A percentile compares a stretch with the other conserved stretches of the same genome.
Evolutionary conservation across 805 yeast species (phyloP).

Genomic region (Saturnispora galanensis): DNA sequence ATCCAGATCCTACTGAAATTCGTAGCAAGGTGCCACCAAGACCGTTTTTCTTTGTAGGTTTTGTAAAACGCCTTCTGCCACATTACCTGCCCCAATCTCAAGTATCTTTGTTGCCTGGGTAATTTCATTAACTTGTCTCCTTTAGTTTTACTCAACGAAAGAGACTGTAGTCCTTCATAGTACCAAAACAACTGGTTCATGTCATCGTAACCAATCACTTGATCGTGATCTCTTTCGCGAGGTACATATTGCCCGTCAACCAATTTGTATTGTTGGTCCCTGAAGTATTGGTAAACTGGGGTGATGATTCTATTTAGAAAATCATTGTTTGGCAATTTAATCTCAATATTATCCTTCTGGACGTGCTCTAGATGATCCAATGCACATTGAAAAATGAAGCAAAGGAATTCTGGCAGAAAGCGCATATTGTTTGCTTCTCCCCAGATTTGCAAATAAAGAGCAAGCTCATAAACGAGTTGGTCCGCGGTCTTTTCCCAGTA

Average conservation of each 20-base stretch:
- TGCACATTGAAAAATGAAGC: constrained; percentile 50
- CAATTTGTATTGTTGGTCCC: constrained; percentile 57
- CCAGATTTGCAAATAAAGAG: constrained; percentile 57
- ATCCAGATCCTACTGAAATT: constrained; percentile 47
- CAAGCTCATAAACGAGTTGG: constrained; percentile 58
- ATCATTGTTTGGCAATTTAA: constrained; percentile 16
- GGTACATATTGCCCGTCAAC: constrained; percentile 38
- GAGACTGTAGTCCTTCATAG: constrained; percentile 26
- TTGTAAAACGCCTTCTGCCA: constrained; percentile 37
- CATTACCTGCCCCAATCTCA: constrained; percentile 24
- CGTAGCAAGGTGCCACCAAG: constrained; percentile 41
- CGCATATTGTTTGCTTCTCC: constrained; percentile 66
- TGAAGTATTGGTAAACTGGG: constrained; percentile 47
- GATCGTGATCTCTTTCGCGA: constrained; percentile 60
- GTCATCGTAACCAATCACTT: constrained; percentile 50
- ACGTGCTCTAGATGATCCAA: constrained; percentile 35
- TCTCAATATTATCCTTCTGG: constrained; percentile 19
- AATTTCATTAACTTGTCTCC: constrained; percentile 25
- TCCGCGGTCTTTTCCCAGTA: constrained; percentile 45
- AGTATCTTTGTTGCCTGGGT: constrained; percentile 26
- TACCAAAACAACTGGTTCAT: constrained; percentile 45
- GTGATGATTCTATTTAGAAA: constrained; percentile 34
- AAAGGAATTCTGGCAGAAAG: constrained; percentile 39
- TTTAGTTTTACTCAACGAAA: constrained; percentile 25
- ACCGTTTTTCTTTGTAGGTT: constrained; percentile 37